Base-by-base conservation (phyloP, 2,329 filamentous ascomycete genomes). In the Ophiostoma perfectum region DNA sequence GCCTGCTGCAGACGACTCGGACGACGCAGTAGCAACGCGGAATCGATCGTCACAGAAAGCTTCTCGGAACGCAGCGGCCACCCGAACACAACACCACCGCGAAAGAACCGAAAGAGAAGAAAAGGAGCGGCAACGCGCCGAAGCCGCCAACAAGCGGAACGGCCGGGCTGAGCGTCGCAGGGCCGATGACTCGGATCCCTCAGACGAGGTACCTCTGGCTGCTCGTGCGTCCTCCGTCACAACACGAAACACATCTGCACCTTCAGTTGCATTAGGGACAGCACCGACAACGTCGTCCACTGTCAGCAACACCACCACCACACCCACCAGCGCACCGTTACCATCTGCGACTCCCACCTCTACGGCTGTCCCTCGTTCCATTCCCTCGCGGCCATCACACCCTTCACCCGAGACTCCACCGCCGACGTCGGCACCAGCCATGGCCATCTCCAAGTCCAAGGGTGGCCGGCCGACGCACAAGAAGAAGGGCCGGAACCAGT, bases 61-160 rank as follows among this genome's bases (percentile, higher is more conserved):
- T 52, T 63, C 60, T n/a, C 84, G 89, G 67, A 84, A 81, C 39
- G 78, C 81, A 64, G 81, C 81, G 5, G 66, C 73, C 3, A 65
- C 68, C 2, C 71, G 70, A 4, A 68, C 66, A 2, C 71, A 72
- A 47, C 71, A 80, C 68, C 85, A 88, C 70, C 84, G 84, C 58
- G 86, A 90, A 71, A 87, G 84, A 71, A 83, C 86, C 58, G 86
- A 90, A 70, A 86, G 86, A 70, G 90, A 92, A 73, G 92, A 96
- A 72, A 86, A 87, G 67, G 92, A 96, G 73, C 82, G 86, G 64
- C 88, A 89, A 73, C 85, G 89, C 68, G 84, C 86, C 42, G 93
- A 97, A 75, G 88, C 90, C 45, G 88, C 88, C 38, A 91, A 84
- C 73, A 91, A 93, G 77, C 86, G 93, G 70, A 95, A 94, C 81